phyloP scores from a whole-genome alignment of 2,329 filamentous ascomycete genomes.

The Aspergillus sp. region DNA sequence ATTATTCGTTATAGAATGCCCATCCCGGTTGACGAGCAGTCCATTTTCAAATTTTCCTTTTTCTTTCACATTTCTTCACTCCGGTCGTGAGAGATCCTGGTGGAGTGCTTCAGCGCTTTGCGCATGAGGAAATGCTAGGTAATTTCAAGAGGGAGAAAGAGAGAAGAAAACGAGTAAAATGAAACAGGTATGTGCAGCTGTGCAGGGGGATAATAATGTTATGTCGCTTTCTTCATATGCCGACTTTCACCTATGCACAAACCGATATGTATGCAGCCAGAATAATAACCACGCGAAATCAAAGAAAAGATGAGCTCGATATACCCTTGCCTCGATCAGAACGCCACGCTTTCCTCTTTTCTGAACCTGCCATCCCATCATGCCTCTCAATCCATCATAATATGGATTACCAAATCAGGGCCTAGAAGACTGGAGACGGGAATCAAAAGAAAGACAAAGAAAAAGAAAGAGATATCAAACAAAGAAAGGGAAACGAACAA shows the following conservation, averaged over 20 bases:
- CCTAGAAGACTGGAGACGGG: neutral
- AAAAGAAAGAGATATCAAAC: neutral
- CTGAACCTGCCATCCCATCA: constrained; percentile 30
- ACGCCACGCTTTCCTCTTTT: constrained; percentile 31
- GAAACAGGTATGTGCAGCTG: neutral
- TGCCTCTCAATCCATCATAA: constrained; percentile 13
- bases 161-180: too few relatives aligned
- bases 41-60: too few relatives aligned
- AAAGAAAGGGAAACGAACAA: neutral
- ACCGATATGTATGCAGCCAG: neutral
- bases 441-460: neutral
- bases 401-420: neutral
- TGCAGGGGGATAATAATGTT: neutral
- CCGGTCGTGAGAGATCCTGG: neutral
- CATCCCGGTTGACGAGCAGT: too few relatives aligned
- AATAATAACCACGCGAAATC: neutral
- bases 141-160: too few relatives aligned
- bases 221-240: neutral
- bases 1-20: too few relatives aligned
- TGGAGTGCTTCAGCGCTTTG: neutral
- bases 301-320: neutral
- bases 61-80: too few relatives aligned
- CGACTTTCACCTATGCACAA: neutral
- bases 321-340: constrained; percentile 22
- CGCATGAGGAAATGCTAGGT: too few relatives aligned